Percentiles rank a stretch among this genome's conserved stretches.
Conservation (phyloP, 2,329 filamentous ascomycete genomes). For the Nemania sp. region DNA sequence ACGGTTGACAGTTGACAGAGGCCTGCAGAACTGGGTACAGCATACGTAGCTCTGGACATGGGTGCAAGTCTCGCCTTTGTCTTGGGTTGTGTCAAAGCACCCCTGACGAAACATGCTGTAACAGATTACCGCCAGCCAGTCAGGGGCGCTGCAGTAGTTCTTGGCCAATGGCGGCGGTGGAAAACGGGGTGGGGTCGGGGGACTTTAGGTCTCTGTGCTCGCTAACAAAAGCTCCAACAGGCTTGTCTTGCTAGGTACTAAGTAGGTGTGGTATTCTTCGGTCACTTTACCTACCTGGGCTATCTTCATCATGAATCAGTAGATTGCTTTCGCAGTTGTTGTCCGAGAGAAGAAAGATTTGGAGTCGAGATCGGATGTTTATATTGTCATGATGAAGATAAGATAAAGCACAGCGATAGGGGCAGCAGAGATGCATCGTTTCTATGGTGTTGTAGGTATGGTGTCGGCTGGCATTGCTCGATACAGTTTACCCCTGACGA, state of each 20-base stretch:
- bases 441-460: too few species aligned
- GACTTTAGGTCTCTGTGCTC: neutral
- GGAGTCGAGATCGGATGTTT: neutral
- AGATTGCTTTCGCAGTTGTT: neutral
- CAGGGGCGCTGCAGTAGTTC: conserved; percentile 10
- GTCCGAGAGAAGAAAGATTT: neutral
- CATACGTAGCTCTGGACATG: neutral
- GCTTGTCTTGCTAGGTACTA: too few species aligned
- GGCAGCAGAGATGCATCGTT: neutral
- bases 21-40: too few species aligned
- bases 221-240: conserved; percentile 20
- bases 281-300: neutral
- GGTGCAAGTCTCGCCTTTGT: conserved; percentile 38
- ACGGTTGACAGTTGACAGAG: too few species aligned
- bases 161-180: conserved; percentile 19
- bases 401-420: neutral
- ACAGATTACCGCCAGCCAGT: conserved; percentile 43
- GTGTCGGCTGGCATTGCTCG: neutral
- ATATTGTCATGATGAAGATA: neutral
- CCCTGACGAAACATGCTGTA: conserved; percentile 56
- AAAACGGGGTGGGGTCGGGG: neutral
- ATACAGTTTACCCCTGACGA: neutral
- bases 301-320: neutral
- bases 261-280: too few species aligned
- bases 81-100: conserved; percentile 51